Evolutionary conservation across 148 eudicot genomes (phyloP), one percentile per base, ranked within the genome.

Genomic region (Simmondsia chinensis): DNA sequence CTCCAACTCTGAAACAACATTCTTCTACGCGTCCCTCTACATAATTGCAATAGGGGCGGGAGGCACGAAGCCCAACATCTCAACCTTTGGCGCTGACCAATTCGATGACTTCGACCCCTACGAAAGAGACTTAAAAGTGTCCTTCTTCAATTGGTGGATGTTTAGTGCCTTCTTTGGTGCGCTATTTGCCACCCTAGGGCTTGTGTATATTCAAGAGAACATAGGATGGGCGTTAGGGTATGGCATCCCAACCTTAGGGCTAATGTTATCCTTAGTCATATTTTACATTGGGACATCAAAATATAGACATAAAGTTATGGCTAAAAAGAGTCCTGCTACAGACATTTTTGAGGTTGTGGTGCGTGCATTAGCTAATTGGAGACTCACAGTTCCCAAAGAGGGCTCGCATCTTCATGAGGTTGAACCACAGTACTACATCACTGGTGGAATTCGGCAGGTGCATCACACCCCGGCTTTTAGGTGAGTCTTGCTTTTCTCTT

Each of bases 121-220:
- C 9, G 96, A 87, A 48, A 83, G 77, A 50, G 42, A 60, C 42
- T 74, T 83, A 25, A 87, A 83, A 52, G 79, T 48, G 9, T 87
- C 96, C 2, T 87, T 87, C 66, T 87, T 87, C 76, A 87, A 87
- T 38, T 87, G 96, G 96, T 87, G 96, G 96, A 74, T 83, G 82
- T 87, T 87, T 35, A 70, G 89, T 50, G 53, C 94, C 19, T 80
- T 80, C 51, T 43, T 70, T 0, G 96, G 96, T 6, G 86, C 74
- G n/a, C 53, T 87, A 24, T 39, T 72, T 22, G 96, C 96, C 2
- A 72, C 80, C 4, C 43, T 75, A 13, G 80, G 74, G 36, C 86
- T 87, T 46, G 94, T 87, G 16, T 87, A 87, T 26, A 75, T 87
- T 29, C 96, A 87, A 68, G 94, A 83, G 59, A 87, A 87, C 48